Base-by-base conservation (phyloP, 2,329 filamentous ascomycete species). In the Coleophoma eucalyptorum region DNA sequence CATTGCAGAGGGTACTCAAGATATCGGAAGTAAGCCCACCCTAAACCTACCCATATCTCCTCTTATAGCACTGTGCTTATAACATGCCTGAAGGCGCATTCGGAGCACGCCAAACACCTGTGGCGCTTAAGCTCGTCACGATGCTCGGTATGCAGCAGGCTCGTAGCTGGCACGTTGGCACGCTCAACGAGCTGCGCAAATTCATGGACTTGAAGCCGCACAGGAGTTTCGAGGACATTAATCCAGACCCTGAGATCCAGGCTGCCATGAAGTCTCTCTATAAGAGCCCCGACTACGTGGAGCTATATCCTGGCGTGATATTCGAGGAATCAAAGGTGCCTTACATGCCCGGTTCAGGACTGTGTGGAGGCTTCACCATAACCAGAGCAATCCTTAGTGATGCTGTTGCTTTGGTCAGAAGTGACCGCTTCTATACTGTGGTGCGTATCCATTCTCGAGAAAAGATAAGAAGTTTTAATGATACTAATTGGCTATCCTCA, bases 141-240 rank as follows among this genome's bases (percentile, higher is more conserved):
- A 85, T 92, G 35, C 73, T 93, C 8, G 88, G 88, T 42, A 92
- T 93, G 52, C 74, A 88, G 46, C 87, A 90, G 52, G 81, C 85
- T 2, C 78, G 89, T 40, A 77, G 78, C 51, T 93, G 89, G 89
- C 84, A 89, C 52, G 70, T 89, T 7, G 84, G 84, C 0, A 38
- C 49, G 0, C 73, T 94, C 53, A 93, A 93, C 63, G 89, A 93
- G 71, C 93, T 93, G 73, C 80, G 89, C 47, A 86, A 87, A 65
- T 87, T 90, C 71, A 92, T 93, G 58, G 81, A 83, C 2, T 72
- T 94, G 6, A 87, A 88, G 69, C 78, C 81, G 0, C 85, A 93
- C 62, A 81, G 84, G 19, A 85, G 75, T 0, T 94, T 93, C 53
- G 87, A 91, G 65, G 87, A 90, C 44, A 90, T 93, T 70, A 93